Evolutionary conservation across 139 green algal genomes (phyloP).

Genomic region (Haematococcus lacustris): DNA sequence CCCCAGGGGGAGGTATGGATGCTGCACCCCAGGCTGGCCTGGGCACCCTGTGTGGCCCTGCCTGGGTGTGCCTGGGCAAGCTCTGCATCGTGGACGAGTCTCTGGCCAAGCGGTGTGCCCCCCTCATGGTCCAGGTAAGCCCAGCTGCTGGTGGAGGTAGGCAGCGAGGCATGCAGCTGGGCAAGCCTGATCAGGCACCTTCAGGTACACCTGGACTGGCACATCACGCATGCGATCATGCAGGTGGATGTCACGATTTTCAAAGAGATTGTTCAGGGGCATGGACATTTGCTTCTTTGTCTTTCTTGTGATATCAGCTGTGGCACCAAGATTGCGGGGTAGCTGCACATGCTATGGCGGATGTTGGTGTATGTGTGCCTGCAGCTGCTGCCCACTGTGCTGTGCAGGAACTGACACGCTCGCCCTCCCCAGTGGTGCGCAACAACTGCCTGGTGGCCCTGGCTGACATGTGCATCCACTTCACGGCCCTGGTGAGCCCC

Average conservation of each 20-base stretch:
- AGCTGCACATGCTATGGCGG: too few relatives aligned
- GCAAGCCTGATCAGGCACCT: too few relatives aligned
- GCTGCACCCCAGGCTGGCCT: background rate
- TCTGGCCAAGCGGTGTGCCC: constrained; percentile 66
- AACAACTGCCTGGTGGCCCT: constrained; percentile 89
- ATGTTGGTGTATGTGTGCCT: background rate
- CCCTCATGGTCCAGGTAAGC: constrained; percentile 65
- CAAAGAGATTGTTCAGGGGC: too few relatives aligned
- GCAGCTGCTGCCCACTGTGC: background rate
- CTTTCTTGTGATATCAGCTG: background rate
- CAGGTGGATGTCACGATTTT: background rate
- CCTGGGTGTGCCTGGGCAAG: constrained; percentile 74
- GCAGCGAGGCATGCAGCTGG: background rate
- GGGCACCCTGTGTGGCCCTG: constrained; percentile 42
- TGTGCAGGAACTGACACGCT: constrained; percentile 43
- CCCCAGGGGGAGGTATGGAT: background rate
- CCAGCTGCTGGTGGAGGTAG: background rate
- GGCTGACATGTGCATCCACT: constrained; percentile 74
- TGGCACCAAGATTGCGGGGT: background rate
- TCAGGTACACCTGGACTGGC: too few relatives aligned
- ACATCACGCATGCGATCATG: background rate
- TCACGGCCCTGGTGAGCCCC: constrained; percentile 62
- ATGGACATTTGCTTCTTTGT: background rate
- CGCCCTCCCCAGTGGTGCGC: constrained; percentile 50
- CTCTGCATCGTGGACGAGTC: constrained; percentile 69